These are phyloP conservation scores for Septoria linicola DNA, from an alignment of 2,329 filamentous ascomycete genomes.

Conservation along the genomic window DNA sequence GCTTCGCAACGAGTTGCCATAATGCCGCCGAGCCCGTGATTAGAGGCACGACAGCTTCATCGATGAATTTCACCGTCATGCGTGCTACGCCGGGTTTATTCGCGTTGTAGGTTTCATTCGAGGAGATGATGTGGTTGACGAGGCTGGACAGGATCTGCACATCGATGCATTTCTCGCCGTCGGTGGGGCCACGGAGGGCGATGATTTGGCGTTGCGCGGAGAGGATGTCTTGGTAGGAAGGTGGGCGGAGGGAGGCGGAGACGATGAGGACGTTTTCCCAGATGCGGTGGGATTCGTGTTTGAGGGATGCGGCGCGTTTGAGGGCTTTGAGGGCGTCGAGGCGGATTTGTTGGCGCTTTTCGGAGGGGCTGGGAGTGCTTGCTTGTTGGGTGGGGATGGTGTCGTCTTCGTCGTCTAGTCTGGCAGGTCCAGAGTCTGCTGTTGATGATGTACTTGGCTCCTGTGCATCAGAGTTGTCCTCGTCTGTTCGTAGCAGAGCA, in stretches of 20 bases:
- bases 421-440: constrained; percentile 19
- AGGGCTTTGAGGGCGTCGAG: constrained; percentile 78
- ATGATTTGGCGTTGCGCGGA: constrained; percentile 73
- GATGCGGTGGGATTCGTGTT: constrained; percentile 84
- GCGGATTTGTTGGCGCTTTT: constrained; percentile 58
- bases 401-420: constrained; percentile 37
- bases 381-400: constrained; percentile 19
- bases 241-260: constrained; percentile 72
- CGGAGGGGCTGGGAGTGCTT: constrained; percentile 7
- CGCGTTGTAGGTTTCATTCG: constrained; percentile 46
- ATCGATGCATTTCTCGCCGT: constrained; percentile 78
- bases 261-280: constrained; percentile 96
- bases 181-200: constrained; percentile 63
- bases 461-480: constrained; percentile 17
- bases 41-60: constrained; percentile 72
- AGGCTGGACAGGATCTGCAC: constrained; percentile 68
- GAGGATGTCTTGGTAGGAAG: constrained; percentile 72
- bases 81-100: constrained; percentile 53
- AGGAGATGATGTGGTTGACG: constrained; percentile 66
- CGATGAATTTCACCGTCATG: constrained; percentile 69
- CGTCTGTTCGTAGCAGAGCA: constrained; percentile 58
- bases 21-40: constrained; percentile 77
- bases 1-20: constrained; percentile 70
- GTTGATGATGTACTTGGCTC: background rate
- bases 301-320: constrained; percentile 79